phyloP scores from a whole-genome alignment of 2,329 filamentous ascomycete species.

The Ophiostoma tasmaniense region DNA sequence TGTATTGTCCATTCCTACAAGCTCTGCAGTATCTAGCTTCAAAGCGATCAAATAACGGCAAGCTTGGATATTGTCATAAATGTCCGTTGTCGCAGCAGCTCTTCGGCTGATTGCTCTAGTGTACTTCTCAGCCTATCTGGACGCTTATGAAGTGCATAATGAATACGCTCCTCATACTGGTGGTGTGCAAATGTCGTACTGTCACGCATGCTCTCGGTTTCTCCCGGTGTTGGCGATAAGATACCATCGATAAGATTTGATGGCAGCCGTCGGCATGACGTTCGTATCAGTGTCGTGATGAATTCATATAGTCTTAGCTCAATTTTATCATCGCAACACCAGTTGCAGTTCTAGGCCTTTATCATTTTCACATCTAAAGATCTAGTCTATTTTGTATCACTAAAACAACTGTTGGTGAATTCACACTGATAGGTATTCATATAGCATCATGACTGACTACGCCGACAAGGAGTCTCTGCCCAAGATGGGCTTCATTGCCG shows the following conservation, averaged over 20 bases:
- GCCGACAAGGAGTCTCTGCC: not conserved
- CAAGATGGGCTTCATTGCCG: conserved; percentile 6
- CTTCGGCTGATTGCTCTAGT: not conserved
- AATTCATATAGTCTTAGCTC: not conserved
- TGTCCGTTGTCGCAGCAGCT: not conserved
- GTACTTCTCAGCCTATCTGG: not conserved
- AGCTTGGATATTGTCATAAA: not conserved
- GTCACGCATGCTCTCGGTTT: not conserved
- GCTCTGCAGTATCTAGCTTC: not conserved
- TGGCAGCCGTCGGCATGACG: not conserved
- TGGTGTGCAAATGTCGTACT: not conserved
- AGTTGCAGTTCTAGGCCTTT: too few species aligned
- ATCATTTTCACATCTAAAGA: too few species aligned
- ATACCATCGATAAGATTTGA: not conserved
- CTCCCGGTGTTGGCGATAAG: not conserved
- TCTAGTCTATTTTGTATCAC: too few species aligned
- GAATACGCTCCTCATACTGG: too few species aligned
- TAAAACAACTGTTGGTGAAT: too few species aligned
- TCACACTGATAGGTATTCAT: too few species aligned
- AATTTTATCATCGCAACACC: too few species aligned
- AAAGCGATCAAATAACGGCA: not conserved
- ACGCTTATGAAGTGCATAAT: not conserved
- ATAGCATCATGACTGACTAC: not conserved
- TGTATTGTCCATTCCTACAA: not conserved
- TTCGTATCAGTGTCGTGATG: not conserved